Percentiles rank a stretch among this genome's conserved stretches.
These are phyloP conservation scores for Myrmaecium sp. DNA, from an alignment of 2,329 filamentous ascomycete species.

Conservation along the genomic window DNA sequence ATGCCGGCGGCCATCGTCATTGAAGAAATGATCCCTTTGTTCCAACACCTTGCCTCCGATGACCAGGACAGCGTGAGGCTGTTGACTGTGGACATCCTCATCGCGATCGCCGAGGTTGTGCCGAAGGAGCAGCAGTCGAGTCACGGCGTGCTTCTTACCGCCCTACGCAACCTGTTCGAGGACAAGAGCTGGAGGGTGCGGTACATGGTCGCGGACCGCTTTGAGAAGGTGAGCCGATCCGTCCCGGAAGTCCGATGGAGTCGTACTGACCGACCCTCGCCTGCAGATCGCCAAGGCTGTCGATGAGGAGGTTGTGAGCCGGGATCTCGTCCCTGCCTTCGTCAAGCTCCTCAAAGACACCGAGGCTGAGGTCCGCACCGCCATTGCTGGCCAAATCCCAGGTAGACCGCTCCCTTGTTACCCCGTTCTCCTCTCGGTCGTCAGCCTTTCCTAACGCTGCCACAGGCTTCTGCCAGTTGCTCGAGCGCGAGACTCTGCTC, in stretches of 20 bases:
- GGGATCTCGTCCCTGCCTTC: slow-evolving; percentile 90
- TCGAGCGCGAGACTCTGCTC: slow-evolving; percentile 74
- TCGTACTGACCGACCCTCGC: too few relatives aligned
- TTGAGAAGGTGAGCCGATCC: slow-evolving; percentile 60
- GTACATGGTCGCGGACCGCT: slow-evolving; percentile 98
- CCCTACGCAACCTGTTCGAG: slow-evolving; percentile 83
- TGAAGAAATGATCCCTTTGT: slow-evolving; percentile 97
- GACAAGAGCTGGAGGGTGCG: slow-evolving; percentile 99
- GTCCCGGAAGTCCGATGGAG: neutral
- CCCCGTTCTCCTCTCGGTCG: slow-evolving; percentile 1
- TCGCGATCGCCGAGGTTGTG: slow-evolving; percentile 90
- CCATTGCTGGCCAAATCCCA: slow-evolving; percentile 92
- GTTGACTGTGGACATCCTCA: slow-evolving; percentile 89
- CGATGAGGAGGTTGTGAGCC: slow-evolving; percentile 84
- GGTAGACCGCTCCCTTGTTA: slow-evolving; percentile 29
- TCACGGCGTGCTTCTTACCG: slow-evolving; percentile 81
- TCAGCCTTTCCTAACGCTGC: slow-evolving; percentile 13
- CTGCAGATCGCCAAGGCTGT: slow-evolving; percentile 92
- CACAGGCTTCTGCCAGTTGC: slow-evolving; percentile 76
- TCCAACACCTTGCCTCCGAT: slow-evolving; percentile 89
- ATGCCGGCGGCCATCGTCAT: slow-evolving; percentile 86
- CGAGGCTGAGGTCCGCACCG: slow-evolving; percentile 92
- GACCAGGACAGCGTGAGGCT: slow-evolving; percentile 96
- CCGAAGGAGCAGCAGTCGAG: slow-evolving; percentile 96
- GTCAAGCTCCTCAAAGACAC: slow-evolving; percentile 96